phyloP scores from a whole-genome alignment of 176 grass and related monocot species.

The Carex cristatella region DNA sequence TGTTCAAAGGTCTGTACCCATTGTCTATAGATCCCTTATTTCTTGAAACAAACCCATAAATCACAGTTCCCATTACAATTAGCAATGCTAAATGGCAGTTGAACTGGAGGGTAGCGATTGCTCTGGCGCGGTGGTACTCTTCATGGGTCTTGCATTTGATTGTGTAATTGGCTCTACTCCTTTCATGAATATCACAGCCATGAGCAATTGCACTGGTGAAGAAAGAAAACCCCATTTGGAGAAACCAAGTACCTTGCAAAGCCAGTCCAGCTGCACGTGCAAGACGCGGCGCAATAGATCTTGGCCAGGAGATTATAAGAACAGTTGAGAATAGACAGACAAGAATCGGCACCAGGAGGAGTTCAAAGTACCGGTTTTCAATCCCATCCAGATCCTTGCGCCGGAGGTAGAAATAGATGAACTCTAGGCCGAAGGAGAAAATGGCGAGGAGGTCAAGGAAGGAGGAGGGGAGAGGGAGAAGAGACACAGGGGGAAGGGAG shows the following conservation, averaged over 20 bases:
- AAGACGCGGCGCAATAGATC: slow-evolving; percentile 29
- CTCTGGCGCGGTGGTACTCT: slow-evolving; percentile 90
- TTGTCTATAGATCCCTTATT: background rate
- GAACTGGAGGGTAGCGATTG: slow-evolving; percentile 86
- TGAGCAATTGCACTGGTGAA: slow-evolving; percentile 63
- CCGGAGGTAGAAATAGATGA: slow-evolving; percentile 71
- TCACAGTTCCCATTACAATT: slow-evolving; percentile 26
- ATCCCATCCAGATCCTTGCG: slow-evolving; percentile 54
- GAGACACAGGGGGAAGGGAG: background rate
- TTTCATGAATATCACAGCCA: slow-evolving; percentile 55
- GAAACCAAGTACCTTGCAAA: slow-evolving; percentile 89
- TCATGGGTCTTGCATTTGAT: slow-evolving; percentile 83
- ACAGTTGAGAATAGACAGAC: slow-evolving; percentile 63
- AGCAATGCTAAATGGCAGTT: slow-evolving; percentile 87
- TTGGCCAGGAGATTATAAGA: slow-evolving; percentile 45
- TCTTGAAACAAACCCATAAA: slow-evolving; percentile 34
- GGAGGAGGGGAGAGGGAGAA: slow-evolving; percentile 33
- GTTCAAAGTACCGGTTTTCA: slow-evolving; percentile 95
- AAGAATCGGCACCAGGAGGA: slow-evolving; percentile 69
- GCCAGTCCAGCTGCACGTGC: slow-evolving; percentile 65
- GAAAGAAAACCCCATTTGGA: slow-evolving; percentile 97
- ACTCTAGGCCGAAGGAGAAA: slow-evolving; percentile 60
- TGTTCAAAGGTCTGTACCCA: slow-evolving; percentile 61
- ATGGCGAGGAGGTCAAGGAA: slow-evolving; percentile 78
- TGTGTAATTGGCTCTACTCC: slow-evolving; percentile 58